phyloP scores from a whole-genome alignment of 805 yeast genomes.

The Yamadazyma phyllophila region DNA sequence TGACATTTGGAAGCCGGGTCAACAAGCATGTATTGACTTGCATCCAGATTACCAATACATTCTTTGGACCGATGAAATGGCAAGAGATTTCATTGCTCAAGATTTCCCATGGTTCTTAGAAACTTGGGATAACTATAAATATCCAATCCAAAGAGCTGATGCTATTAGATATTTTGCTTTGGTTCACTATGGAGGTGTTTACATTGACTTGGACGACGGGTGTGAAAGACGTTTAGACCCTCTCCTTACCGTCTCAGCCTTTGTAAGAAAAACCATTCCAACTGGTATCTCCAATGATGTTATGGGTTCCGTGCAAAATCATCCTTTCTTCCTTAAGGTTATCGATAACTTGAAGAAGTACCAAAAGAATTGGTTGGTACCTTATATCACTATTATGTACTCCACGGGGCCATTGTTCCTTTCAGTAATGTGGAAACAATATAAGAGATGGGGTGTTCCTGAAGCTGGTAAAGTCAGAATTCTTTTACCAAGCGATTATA shows the following conservation, averaged over 20 bases:
- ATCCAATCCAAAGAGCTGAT: conserved; percentile 87
- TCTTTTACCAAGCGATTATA: conserved; percentile 71
- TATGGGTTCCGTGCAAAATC: conserved; percentile 84
- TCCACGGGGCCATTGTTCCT: conserved; percentile 90
- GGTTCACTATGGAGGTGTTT: conserved; percentile 83
- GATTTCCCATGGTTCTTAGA: conserved; percentile 83
- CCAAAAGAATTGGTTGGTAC: conserved; percentile 71
- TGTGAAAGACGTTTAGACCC: conserved; percentile 80
- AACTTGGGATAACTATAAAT: conserved; percentile 74
- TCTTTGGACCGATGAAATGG: conserved; percentile 86
- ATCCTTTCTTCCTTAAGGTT: conserved; percentile 77
- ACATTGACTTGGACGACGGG: conserved; percentile 88
- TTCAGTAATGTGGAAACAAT: conserved; percentile 84
- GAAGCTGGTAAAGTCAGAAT: conserved; percentile 66
- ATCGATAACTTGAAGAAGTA: conserved; percentile 62
- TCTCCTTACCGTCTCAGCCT: conserved; percentile 75
- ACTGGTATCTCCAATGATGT: conserved; percentile 92
- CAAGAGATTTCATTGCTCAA: conserved; percentile 72
- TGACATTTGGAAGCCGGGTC: conserved; percentile 76
- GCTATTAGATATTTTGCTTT: conserved; percentile 85
- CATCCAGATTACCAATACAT: conserved; percentile 89
- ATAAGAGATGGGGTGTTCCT: conserved; percentile 75
- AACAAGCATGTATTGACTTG: conserved; percentile 67
- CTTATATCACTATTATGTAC: conserved; percentile 89
- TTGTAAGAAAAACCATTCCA: conserved; percentile 83